Percentiles rank a stretch among this genome's conserved stretches.
Conservation (phyloP, 768 basidiomycete genomes). For the Lactarius akahatsu region DNA sequence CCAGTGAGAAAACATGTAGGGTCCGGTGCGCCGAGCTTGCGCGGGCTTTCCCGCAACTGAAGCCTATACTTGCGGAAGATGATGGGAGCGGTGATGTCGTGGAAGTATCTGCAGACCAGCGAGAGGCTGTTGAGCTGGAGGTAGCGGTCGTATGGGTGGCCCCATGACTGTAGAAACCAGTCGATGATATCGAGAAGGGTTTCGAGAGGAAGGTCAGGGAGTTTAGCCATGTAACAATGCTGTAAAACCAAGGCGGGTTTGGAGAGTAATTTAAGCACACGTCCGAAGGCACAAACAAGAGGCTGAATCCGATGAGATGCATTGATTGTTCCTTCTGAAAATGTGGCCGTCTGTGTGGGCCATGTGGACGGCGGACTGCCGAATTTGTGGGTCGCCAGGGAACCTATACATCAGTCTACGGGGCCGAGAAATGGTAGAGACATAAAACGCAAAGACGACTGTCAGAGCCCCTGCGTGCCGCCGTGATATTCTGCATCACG, state of each 20-base stretch:
- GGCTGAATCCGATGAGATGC: not conserved
- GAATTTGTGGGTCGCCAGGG: too few species aligned
- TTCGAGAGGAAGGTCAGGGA: too few species aligned
- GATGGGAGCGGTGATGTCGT: not conserved
- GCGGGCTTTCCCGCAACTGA: conserved; percentile 5
- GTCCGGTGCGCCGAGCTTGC: not conserved
- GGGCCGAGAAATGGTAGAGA: not conserved
- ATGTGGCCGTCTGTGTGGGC: not conserved
- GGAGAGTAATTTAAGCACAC: not conserved
- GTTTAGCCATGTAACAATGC: too few species aligned
- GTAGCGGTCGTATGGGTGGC: too few species aligned
- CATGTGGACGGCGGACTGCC: too few species aligned
- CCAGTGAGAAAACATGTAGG: conserved; percentile 3
- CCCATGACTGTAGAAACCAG: too few species aligned
- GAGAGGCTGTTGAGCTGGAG: too few species aligned
- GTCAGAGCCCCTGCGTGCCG: not conserved
- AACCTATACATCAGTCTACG: not conserved
- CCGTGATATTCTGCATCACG: not conserved
- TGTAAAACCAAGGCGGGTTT: not conserved
- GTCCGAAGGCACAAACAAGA: not conserved
- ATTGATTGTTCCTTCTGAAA: not conserved
- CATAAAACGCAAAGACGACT: not conserved
- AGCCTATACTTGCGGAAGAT: conserved; percentile 6
- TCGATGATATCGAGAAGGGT: too few species aligned
- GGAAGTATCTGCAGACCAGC: conserved; percentile 1